Conservation (phyloP, 768 basidiomycete genomes). For the Lactarius deliciosus region DNA sequence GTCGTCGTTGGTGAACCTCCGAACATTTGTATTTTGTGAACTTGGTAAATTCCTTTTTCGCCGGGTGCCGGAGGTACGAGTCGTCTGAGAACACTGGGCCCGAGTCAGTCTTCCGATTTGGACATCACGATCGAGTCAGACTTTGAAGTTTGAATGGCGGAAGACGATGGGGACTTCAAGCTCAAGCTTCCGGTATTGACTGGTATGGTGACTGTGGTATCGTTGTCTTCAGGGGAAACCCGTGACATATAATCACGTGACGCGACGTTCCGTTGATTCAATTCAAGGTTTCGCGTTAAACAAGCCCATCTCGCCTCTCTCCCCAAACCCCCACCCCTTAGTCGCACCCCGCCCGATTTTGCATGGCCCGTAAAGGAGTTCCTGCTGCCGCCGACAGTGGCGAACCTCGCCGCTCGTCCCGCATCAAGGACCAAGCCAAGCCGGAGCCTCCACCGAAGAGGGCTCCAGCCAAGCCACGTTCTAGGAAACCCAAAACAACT, state of each 20-base stretch:
- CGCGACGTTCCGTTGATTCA: slow-evolving; percentile 18
- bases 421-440: slow-evolving; percentile 74
- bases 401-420: slow-evolving; percentile 68
- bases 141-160: neutral
- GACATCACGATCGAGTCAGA: neutral
- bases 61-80: neutral
- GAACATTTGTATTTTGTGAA: neutral
- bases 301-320: slow-evolving; percentile 25
- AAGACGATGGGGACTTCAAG: neutral
- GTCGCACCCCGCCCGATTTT: slow-evolving; percentile 26
- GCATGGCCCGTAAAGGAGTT: slow-evolving; percentile 73
- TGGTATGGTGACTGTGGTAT: too few species aligned
- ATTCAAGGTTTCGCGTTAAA: slow-evolving; percentile 31
- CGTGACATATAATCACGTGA: slow-evolving; percentile 16
- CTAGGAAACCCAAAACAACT: slow-evolving; percentile 43
- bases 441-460: slow-evolving; percentile 53
- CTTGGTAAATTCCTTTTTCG: neutral
- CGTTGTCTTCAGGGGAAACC: neutral
- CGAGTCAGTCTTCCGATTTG: neutral
- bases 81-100: neutral
- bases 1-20: neutral
- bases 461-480: slow-evolving; percentile 59
- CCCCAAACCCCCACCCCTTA: slow-evolving; percentile 29
- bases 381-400: slow-evolving; percentile 43
- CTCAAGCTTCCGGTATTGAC: too few species aligned